Conservation (phyloP, 225 moss, liverwort and hornwort species). For the Anthoceros angustus region DNA sequence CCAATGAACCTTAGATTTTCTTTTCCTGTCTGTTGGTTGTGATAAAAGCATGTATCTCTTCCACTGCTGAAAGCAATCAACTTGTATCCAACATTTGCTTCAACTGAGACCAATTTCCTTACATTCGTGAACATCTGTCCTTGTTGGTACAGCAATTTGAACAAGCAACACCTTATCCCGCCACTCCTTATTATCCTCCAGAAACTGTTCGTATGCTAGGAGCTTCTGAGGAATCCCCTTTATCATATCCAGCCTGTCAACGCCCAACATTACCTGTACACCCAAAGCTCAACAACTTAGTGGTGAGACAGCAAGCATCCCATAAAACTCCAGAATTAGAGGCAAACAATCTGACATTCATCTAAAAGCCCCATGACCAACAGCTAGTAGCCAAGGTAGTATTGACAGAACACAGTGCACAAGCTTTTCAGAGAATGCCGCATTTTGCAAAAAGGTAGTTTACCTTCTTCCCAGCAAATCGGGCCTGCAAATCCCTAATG, state of each 20-base stretch:
- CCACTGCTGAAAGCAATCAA: constrained; percentile 4
- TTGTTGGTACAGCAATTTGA: constrained; percentile 85
- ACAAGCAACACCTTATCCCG: constrained; percentile 77
- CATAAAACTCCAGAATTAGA: background rate
- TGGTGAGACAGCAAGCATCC: background rate
- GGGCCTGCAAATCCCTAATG: constrained; percentile 24
- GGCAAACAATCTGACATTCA: background rate
- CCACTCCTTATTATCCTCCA: constrained; percentile 81
- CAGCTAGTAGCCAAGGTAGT: background rate
- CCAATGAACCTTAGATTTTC: background rate
- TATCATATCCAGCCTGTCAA: constrained; percentile 83
- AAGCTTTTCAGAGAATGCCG: background rate
- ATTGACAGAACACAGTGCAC: background rate
- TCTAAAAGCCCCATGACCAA: background rate
- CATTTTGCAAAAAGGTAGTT: background rate
- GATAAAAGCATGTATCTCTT: background rate
- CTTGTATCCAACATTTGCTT: too few species aligned
- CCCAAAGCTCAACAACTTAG: background rate
- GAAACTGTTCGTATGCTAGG: constrained; percentile 75
- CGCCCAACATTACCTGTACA: constrained; percentile 63
- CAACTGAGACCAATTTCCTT: too few species aligned
- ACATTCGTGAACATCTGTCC: constrained; percentile 65
- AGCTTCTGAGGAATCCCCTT: constrained; percentile 89
- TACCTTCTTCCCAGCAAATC: constrained; percentile 57
- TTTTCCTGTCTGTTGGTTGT: background rate